Base-by-base conservation (phyloP, 208 protist species). In the Naegleria lovaniensis region DNA sequence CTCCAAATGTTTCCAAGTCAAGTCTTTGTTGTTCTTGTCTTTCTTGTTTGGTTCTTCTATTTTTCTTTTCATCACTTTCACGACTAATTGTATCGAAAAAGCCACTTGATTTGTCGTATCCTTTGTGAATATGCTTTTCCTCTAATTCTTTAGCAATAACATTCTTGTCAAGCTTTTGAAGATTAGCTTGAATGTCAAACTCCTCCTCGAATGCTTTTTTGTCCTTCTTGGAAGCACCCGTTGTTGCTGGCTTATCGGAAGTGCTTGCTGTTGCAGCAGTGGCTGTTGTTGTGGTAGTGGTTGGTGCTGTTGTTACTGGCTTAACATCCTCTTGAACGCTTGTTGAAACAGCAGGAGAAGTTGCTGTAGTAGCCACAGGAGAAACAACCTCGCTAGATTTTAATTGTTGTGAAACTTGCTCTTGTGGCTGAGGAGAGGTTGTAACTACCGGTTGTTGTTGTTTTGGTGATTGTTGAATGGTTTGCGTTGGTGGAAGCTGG, bases 11-110 rank as follows among this genome's bases (percentile, higher is more conserved):
- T 89, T 89, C 85, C 19, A 67, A 51, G 25, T 89, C 51, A 36
- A 58, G 2, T 67, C 51, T 89, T 40, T 38, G 15, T 89, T 89
- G 85, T 25, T 89, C 85, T 40, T 89, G 36, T 67, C 85, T 55
- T 89, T 89, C 85, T 67, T 67, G n/a, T 41, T 40, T 67, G n/a
- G 41, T 39, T 40, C 22, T 52, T 89, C 85, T 89, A 5, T 89
- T 67, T 22, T 51, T 48, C 41, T 88, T 88, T 33, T 89, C 48
- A 41, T 55, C 48, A 40, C 36, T 58, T 33, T 89, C 85, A 67
- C 48, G 22, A 29, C 48, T 67, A 40, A 89, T 55, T n/a, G 85
- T 67, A 67, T 89, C 85, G 67, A 89, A 89, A n/a, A 89, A 89
- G 9, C 33, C 15, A 38, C 0, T 41, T 40, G 55, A 5, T 40